These are phyloP conservation scores for Talaromyces sp. DNA, from an alignment of 2,329 filamentous ascomycete species.

Conservation along the genomic window DNA sequence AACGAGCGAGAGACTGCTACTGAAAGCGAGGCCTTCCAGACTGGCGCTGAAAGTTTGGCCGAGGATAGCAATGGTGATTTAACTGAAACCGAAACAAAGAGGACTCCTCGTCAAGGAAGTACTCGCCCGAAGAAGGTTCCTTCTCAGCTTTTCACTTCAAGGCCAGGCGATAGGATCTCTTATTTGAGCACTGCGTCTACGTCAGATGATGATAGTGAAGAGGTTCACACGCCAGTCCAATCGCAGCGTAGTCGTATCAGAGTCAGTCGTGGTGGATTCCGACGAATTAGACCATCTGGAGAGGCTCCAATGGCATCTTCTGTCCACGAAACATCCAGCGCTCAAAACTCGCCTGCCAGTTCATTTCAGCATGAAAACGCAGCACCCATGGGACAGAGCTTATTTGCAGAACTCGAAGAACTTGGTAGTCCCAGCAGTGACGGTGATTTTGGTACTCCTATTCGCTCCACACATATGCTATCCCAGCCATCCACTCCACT, in stretches of 20 bases:
- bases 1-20: conserved; percentile 73
- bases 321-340: conserved; percentile 30
- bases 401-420: conserved; percentile 87
- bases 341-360: conserved; percentile 52
- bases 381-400: conserved; percentile 64
- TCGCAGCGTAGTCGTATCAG: conserved; percentile 66
- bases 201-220: conserved; percentile 71
- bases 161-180: conserved; percentile 60
- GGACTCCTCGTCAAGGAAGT: conserved; percentile 33
- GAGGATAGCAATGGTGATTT: conserved; percentile 73
- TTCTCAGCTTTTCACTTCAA: conserved; percentile 34
- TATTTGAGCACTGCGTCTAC: conserved; percentile 87
- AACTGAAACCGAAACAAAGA: conserved; percentile 74
- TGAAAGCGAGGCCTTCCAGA: conserved; percentile 93
- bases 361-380: conserved; percentile 49
- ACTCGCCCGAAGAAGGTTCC: conserved; percentile 37
- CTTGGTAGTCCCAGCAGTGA: conserved; percentile 70
- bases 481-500: conserved; percentile 42
- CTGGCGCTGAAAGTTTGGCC: conserved; percentile 70
- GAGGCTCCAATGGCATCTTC: conserved; percentile 38
- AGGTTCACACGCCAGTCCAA: conserved; percentile 62
- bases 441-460: conserved; percentile 52
- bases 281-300: conserved; percentile 54
- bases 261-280: conserved; percentile 58
- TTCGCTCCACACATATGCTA: conserved; percentile 31